phyloP scores from a whole-genome alignment of 2,329 filamentous ascomycete genomes.

The Colletotrichum australisinense region DNA sequence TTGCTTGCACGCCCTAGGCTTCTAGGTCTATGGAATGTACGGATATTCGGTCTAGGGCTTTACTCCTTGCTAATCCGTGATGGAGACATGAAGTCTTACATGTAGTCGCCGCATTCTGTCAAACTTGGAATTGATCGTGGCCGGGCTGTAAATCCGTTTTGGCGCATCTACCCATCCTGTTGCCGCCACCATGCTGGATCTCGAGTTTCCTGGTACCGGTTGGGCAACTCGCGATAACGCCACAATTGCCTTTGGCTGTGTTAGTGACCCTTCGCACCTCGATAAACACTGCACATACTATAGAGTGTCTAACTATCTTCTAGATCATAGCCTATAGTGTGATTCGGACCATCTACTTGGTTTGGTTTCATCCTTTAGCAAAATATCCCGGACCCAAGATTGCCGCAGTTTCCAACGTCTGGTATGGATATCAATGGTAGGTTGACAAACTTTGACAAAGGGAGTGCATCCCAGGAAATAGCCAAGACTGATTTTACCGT shows the following conservation, averaged over 20 bases:
- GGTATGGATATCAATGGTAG: slow-evolving; percentile 54
- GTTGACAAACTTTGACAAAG: neutral
- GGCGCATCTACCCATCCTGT: neutral
- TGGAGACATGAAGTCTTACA: neutral
- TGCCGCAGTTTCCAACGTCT: slow-evolving; percentile 58
- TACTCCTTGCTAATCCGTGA: neutral
- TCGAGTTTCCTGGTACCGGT: neutral
- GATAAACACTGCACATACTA: no score
- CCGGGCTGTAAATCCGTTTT: neutral
- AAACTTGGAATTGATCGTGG: neutral
- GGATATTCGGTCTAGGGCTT: neutral
- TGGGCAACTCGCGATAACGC: neutral
- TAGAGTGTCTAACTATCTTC: neutral
- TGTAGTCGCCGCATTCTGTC: neutral
- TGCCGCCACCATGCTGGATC: neutral
- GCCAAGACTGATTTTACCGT: neutral
- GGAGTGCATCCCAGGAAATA: neutral
- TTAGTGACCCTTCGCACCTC: neutral
- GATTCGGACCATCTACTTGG: slow-evolving; percentile 45
- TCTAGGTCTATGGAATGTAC: neutral
- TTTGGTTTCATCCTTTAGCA: slow-evolving; percentile 56
- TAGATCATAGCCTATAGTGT: neutral
- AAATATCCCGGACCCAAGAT: slow-evolving; percentile 56
- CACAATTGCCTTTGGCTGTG: neutral
- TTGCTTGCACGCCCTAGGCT: neutral